A percentile compares a stretch with the other conserved stretches of the same genome.
Evolutionary conservation across 345 rosid genomes (phyloP).

Genomic region (Psidium friedrichsthalianum): DNA sequence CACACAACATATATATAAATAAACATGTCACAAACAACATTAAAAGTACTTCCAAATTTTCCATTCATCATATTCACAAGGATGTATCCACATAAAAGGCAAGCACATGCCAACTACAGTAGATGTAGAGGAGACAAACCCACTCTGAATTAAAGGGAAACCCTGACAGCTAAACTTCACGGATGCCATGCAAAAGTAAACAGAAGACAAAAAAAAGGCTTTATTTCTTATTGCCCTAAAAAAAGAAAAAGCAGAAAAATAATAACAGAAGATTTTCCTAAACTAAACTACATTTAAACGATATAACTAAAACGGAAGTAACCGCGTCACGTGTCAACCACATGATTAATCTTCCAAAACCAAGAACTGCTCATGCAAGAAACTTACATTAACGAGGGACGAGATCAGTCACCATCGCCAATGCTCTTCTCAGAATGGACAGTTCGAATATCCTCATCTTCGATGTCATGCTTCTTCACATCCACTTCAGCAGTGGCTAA

Average conservation of each 20-base stretch:
- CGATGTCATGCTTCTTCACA: neutral
- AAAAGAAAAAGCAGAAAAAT: neutral
- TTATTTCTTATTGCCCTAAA: neutral
- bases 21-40: neutral
- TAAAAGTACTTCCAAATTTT: neutral
- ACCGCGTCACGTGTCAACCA: neutral
- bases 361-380: neutral
- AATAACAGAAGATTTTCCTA: neutral
- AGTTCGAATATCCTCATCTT: neutral
- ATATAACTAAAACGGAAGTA: neutral
- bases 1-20: neutral
- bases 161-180: neutral
- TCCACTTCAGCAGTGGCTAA: neutral
- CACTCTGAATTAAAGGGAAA: neutral
- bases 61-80: neutral
- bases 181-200: neutral
- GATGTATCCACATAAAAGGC: neutral
- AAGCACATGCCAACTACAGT: neutral
- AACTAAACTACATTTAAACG: neutral
- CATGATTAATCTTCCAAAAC: neutral
- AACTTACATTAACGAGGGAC: slow-evolving; percentile 6
- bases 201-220: neutral
- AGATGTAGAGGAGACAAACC: neutral
- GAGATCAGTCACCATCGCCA: neutral
- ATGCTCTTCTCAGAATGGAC: neutral